Evolutionary conservation across 108 stramenopile genomes (phyloP).

Genomic region (Pinguiococcus pyrenoidosus): DNA sequence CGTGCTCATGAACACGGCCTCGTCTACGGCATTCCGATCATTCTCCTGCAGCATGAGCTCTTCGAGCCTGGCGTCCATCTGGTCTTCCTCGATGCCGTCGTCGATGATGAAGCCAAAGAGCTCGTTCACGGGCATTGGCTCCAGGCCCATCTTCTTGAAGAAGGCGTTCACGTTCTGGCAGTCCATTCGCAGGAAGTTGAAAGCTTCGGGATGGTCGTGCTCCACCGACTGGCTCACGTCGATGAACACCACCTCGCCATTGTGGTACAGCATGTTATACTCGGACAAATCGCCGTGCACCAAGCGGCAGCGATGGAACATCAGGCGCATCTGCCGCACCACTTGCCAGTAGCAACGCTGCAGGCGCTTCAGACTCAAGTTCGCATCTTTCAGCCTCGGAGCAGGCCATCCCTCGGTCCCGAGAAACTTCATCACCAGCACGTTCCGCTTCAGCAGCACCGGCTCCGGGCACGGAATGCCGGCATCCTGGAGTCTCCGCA

Average conservation of each 20-base stretch:
- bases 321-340: conserved; percentile 62
- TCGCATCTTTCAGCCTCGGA: conserved; percentile 78
- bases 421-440: conserved; percentile 95
- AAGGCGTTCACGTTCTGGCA: conserved; percentile 86
- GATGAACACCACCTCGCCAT: conserved; percentile 75
- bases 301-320: conserved; percentile 71
- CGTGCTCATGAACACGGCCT: conserved; percentile 32
- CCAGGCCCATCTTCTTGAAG: conserved; percentile 64
- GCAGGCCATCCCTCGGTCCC: conserved; percentile 86
- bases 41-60: conserved; percentile 17
- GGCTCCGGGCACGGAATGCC: conserved; percentile 75
- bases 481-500: conserved; percentile 63
- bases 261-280: conserved; percentile 92
- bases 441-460: conserved; percentile 75
- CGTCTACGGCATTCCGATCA: conserved; percentile 15
- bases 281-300: conserved; percentile 72
- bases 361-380: conserved; percentile 45
- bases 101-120: conserved; percentile 34
- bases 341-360: conserved; percentile 69
- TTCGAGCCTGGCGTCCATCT: conserved; percentile 10
- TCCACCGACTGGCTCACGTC: conserved; percentile 93
- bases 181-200: conserved; percentile 93
- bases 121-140: conserved; percentile 5
- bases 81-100: conserved; percentile 4
- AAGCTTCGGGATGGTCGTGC: conserved; percentile 80